These are phyloP conservation scores for Talaromyces sp. DNA, from an alignment of 2,329 filamentous ascomycete species.

Conservation along the genomic window DNA sequence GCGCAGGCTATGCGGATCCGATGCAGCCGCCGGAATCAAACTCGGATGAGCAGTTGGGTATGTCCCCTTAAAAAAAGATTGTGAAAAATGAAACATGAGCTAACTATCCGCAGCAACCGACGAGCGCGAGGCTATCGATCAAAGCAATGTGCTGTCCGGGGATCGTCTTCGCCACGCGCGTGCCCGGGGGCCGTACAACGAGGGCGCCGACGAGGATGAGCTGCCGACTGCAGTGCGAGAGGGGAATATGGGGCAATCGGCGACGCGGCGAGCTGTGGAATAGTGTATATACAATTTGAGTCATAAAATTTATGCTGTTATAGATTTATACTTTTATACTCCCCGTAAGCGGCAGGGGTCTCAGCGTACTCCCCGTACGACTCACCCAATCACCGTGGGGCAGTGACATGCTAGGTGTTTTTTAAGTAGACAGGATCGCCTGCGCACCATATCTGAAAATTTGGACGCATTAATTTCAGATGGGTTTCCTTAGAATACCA, in stretches of 20 bases:
- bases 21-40: conserved; percentile 26
- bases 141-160: conserved; percentile 13
- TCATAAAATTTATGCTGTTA: neutral
- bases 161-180: conserved; percentile 14
- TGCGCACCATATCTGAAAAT: too few species aligned
- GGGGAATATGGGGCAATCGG: conserved; percentile 7
- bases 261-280: conserved; percentile 5
- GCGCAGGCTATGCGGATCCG: conserved; percentile 21
- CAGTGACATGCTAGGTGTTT: too few species aligned
- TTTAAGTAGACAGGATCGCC: too few species aligned
- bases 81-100: too few species aligned
- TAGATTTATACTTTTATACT: neutral
- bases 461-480: too few species aligned
- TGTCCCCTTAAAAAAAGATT: neutral
- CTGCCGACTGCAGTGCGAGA: conserved; percentile 7
- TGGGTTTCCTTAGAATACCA: too few species aligned
- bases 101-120: conserved; percentile 12
- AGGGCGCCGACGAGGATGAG: conserved; percentile 16
- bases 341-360: too few species aligned
- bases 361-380: too few species aligned
- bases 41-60: conserved; percentile 25
- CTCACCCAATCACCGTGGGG: too few species aligned
- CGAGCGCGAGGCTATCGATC: neutral
- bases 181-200: conserved; percentile 15
- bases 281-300: neutral